These are phyloP conservation scores for Penicillium bovifimosum DNA, from an alignment of 495 filamentous ascomycete species.

Conservation along the genomic window DNA sequence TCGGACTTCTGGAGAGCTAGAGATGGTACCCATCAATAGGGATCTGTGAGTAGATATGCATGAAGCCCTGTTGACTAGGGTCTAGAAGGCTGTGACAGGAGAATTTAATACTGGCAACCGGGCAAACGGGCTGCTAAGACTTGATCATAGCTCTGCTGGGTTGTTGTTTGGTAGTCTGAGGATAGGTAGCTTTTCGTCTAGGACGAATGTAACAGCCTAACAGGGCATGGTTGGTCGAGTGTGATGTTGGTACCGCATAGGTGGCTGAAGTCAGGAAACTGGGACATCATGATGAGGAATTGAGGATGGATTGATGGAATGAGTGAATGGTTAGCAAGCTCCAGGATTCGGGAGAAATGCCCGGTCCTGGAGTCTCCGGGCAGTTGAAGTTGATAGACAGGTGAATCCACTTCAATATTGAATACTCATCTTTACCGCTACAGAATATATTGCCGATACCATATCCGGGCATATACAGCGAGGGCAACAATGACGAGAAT, in stretches of 20 bases:
- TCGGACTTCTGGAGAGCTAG: conserved; percentile 1
- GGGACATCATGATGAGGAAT: background rate
- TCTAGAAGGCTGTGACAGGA: background rate
- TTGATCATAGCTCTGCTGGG: background rate
- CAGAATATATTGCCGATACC: background rate
- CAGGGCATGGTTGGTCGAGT: background rate
- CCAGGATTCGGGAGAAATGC: background rate
- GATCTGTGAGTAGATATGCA: conserved; percentile 1
- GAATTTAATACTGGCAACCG: background rate
- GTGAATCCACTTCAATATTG: background rate
- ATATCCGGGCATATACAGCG: background rate
- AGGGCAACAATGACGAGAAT: background rate
- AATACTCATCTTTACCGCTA: background rate
- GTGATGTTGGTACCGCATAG: background rate
- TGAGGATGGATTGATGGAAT: too few relatives aligned
- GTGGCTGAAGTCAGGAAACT: background rate
- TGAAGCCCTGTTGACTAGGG: conserved; percentile 1
- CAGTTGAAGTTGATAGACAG: background rate
- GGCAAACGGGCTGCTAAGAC: background rate
- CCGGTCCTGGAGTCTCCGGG: background rate
- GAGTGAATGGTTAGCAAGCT: background rate
- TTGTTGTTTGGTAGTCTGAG: background rate
- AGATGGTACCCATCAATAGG: conserved; percentile 1
- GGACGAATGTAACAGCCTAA: background rate
- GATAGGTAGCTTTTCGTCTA: background rate